Conservation (phyloP, 192 early-diverging fungal genomes). For the Backusella parvicylindrica region DNA sequence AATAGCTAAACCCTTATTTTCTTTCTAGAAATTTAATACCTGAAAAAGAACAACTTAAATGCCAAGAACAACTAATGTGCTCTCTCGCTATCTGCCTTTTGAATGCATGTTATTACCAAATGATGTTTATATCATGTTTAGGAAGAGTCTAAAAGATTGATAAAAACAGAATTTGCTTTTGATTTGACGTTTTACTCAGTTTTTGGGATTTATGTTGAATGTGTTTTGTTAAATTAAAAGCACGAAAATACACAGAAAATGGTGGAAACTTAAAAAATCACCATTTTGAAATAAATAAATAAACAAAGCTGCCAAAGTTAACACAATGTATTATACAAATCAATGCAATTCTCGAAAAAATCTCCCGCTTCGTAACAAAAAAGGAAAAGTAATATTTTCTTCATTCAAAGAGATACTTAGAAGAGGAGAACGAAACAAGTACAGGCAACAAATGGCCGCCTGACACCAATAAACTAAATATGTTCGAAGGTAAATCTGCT, state of each 20-base stretch:
- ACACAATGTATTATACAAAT: not conserved
- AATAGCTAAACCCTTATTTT: not conserved
- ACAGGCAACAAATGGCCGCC: not conserved
- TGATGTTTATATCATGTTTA: not conserved
- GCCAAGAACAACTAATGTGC: not conserved
- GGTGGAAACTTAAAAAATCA: not conserved
- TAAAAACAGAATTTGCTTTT: not conserved
- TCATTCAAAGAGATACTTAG: not conserved
- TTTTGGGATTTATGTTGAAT: not conserved
- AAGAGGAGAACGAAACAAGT: not conserved
- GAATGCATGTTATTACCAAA: not conserved
- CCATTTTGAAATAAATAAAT: not conserved
- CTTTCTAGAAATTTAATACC: not conserved
- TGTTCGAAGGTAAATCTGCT: not conserved
- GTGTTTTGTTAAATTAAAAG: not conserved
- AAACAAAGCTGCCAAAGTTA: not conserved
- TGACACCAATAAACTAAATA: constrained; percentile 1
- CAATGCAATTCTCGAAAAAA: not conserved
- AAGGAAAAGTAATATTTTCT: not conserved
- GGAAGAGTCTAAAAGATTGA: not conserved
- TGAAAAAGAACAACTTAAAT: not conserved
- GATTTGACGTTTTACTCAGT: not conserved
- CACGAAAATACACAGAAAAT: not conserved
- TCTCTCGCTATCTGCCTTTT: not conserved
- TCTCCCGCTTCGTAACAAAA: not conserved